A percentile compares a stretch with the other conserved stretches of the same genome.
These are phyloP conservation scores for Cystobasidium sp. DNA, from an alignment of 1,284 basidiomycete species.

Conservation along the genomic window DNA sequence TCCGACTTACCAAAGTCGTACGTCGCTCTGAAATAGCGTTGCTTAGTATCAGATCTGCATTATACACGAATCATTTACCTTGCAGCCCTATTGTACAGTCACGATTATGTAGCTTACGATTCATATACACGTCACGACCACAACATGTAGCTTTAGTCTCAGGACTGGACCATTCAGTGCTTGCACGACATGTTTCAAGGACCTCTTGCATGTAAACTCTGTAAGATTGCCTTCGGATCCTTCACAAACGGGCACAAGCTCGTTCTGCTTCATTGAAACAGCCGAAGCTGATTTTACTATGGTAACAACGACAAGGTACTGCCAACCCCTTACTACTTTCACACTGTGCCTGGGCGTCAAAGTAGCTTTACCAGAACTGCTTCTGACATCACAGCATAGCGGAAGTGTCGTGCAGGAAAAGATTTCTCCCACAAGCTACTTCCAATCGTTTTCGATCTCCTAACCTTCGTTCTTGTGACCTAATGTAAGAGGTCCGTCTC, in stretches of 20 bases:
- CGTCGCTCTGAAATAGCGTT: neutral
- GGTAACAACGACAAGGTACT: no score
- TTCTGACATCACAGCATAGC: no score
- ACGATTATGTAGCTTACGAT: neutral
- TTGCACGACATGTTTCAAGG: no score
- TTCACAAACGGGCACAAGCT: no score
- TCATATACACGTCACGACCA: neutral
- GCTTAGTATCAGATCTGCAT: neutral
- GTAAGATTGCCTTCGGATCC: no score
- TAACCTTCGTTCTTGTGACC: slow-evolving; percentile 24
- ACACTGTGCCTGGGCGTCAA: no score
- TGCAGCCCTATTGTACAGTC: neutral
- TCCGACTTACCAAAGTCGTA: slow-evolving; percentile 8
- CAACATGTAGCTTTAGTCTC: slow-evolving; percentile 13
- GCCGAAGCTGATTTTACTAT: no score
- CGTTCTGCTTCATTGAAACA: no score
- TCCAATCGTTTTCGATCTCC: slow-evolving; percentile 24
- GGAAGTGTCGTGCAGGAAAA: neutral
- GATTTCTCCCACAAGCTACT: neutral
- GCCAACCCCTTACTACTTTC: no score
- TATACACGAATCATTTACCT: neutral
- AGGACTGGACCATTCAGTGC: no score
- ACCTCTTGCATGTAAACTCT: no score
- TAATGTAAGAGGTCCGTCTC: slow-evolving; percentile 25
- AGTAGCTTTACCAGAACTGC: no score